Evolutionary conservation across 805 yeast species (phyloP).

Genomic region (Barnettozyma pratensis): DNA sequence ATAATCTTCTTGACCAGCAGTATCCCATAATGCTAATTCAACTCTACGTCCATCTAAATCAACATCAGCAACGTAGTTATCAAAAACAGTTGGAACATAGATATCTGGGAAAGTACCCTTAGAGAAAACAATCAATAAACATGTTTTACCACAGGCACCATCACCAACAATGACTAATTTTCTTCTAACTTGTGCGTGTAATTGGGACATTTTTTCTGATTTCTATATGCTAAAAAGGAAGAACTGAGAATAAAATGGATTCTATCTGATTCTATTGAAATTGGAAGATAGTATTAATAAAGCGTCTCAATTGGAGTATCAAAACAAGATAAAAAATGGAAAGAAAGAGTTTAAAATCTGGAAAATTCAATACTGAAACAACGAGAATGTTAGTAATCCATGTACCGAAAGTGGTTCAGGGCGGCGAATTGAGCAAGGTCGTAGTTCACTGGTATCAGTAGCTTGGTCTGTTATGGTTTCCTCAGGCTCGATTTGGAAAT

Average conservation of each 20-base stretch:
- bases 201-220: constrained; percentile 22
- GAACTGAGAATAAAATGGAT: neutral
- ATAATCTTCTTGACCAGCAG: constrained; percentile 98
- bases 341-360: neutral
- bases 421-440: too few relatives aligned
- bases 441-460: too few relatives aligned
- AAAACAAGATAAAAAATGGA: neutral
- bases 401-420: neutral
- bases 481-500: too few relatives aligned
- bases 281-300: neutral
- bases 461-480: too few relatives aligned
- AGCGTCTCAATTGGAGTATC: neutral
- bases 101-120: constrained; percentile 92
- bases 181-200: constrained; percentile 43
- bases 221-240: neutral
- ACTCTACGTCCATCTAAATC: constrained; percentile 89
- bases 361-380: constrained; percentile 5
- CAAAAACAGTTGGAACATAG: constrained; percentile 94
- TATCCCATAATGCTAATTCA: constrained; percentile 95
- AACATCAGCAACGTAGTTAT: constrained; percentile 96
- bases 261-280: neutral
- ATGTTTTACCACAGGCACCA: constrained; percentile 97
- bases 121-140: constrained; percentile 79
- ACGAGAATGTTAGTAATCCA: neutral
- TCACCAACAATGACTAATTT: constrained; percentile 94